Base-by-base conservation (phyloP, 805 yeast genomes). In the Saccharomyces jurei region DNA sequence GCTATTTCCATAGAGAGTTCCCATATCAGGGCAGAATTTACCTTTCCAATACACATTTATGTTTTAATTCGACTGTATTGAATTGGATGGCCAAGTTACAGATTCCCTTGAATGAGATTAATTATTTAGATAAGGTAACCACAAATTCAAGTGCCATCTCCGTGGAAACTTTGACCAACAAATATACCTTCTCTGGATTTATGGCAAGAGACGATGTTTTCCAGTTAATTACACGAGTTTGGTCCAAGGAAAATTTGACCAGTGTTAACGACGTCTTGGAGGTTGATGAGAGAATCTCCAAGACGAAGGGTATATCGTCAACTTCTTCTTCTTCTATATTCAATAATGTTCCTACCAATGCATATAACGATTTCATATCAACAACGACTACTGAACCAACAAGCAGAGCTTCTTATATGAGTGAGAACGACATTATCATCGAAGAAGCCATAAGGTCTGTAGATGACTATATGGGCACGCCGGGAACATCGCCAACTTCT, bases 21-120 rank as follows among this genome's bases (percentile, higher is more conserved):
- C 74, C 92, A 31, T 72, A 89, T 9, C 97, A 94, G 65, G 99
- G 99, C 3, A 76, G 96, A 51, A 63, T 94, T 28, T 94, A 88
- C 66, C 77, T 94, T 8, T 81, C 96, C 21, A 91, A 88, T 59
- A 78, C 80, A 52, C 82, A 85, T 63, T 65, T 92, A 3, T 89
- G 97, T 65, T 94, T 94, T 76, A 85, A 89, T 66, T 86, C 97
- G 6, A 62, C 65, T 30, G 75, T 94, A 44, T 72, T 92, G 48
- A 97, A 96, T 1, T 91, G 97, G 96, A 87, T 89, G 10, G 89
- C 97, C 3, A 87, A 81, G 59, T 71, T 92, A 44, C 80, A 86
- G 5, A 78, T 92, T 22, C 83, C 89, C 0, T 78, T 83, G 59
- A 80, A 77, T 48, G 96, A 89, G 52, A 81, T 94, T 26, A 74